Evolutionary conservation across 192 early-diverging fungal genomes (phyloP).

Genomic region (Linnemannia zychae): DNA sequence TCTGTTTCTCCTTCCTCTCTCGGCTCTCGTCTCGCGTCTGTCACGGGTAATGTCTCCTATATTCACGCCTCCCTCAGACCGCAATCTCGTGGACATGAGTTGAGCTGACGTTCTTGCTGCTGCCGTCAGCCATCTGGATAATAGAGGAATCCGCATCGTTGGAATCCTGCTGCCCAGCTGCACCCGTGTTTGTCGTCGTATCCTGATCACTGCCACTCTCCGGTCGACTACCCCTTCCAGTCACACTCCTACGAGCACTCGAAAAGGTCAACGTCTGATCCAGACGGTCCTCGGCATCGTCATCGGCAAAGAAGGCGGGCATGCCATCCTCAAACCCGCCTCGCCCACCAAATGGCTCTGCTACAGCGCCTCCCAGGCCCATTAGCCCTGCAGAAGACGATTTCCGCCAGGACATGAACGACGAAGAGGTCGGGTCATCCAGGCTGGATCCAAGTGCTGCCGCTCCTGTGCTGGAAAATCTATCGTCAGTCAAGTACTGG

Average conservation of each 20-base stretch:
- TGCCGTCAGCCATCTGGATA: slow-evolving; percentile 42
- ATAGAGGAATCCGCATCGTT: background rate
- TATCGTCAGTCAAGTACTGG: background rate
- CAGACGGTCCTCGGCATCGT: slow-evolving; percentile 7
- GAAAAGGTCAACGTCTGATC: background rate
- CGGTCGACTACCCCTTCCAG: slow-evolving; percentile 11
- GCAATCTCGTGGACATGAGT: slow-evolving; percentile 22
- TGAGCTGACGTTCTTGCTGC: slow-evolving; percentile 27
- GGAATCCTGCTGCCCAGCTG: slow-evolving; percentile 5
- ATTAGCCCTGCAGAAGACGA: background rate
- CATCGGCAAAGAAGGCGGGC: slow-evolving; percentile 41
- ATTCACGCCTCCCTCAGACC: background rate
- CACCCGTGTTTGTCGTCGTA: background rate
- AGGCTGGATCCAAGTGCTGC: background rate
- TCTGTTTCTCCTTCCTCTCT: background rate
- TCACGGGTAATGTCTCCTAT: background rate
- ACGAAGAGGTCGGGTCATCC: background rate
- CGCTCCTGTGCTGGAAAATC: background rate
- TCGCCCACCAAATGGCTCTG: background rate
- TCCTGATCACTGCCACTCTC: slow-evolving; percentile 29
- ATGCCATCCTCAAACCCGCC: slow-evolving; percentile 50
- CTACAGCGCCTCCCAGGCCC: background rate
- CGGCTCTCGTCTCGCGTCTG: background rate
- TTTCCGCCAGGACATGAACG: background rate
- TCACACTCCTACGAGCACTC: background rate